Conservation (phyloP, 345 rosid species). For the Hibiscus trionum region DNA sequence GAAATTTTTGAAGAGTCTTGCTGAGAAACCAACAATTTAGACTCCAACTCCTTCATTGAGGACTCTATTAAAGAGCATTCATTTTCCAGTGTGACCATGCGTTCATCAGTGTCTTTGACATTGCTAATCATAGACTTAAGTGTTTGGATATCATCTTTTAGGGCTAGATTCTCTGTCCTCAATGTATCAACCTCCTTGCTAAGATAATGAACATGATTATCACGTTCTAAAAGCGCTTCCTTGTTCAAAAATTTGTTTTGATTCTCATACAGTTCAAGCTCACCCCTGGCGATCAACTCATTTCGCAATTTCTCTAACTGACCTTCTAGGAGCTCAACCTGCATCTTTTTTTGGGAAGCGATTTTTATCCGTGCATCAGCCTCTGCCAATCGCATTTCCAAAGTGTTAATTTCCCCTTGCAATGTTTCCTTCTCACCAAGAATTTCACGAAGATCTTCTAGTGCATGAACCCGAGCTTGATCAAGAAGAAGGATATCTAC, state of each 20-base stretch:
- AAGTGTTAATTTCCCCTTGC: slow-evolving; percentile 59
- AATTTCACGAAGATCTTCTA: slow-evolving; percentile 60
- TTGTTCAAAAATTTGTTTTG: slow-evolving; percentile 18
- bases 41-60: slow-evolving; percentile 64
- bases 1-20: slow-evolving; percentile 67
- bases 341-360: slow-evolving; percentile 72
- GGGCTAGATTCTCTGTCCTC: slow-evolving; percentile 54
- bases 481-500: slow-evolving; percentile 79
- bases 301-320: slow-evolving; percentile 57
- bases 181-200: slow-evolving; percentile 54
- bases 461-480: slow-evolving; percentile 68
- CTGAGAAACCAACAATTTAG: slow-evolving; percentile 57
- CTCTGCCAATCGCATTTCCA: slow-evolving; percentile 76
- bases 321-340: slow-evolving; percentile 53
- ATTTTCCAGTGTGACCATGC: slow-evolving; percentile 55
- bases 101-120: slow-evolving; percentile 56
- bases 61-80: slow-evolving; percentile 55
- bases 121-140: slow-evolving; percentile 46
- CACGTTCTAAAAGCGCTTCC: slow-evolving; percentile 22
- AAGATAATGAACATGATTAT: slow-evolving; percentile 36
- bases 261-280: slow-evolving; percentile 14
- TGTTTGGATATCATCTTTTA: slow-evolving; percentile 56
- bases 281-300: slow-evolving; percentile 41
- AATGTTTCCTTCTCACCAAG: slow-evolving; percentile 64
- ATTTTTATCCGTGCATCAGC: slow-evolving; percentile 75